Evolutionary conservation across 2,329 filamentous ascomycete species (phyloP).

Genomic region (Beauveria brongniartii): DNA sequence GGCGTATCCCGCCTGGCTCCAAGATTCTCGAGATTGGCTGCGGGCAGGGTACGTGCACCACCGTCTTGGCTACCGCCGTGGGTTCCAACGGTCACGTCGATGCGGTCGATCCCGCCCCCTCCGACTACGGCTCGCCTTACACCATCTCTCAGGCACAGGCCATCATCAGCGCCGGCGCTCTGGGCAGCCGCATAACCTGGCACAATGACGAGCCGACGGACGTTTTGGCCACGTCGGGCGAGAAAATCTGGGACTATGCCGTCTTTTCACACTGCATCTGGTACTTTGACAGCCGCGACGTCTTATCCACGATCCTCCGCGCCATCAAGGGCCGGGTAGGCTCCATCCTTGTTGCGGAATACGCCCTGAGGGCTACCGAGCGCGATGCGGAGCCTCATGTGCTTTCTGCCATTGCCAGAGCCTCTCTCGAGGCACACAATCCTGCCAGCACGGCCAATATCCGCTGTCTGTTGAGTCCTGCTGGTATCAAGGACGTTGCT

Average conservation of each 20-base stretch:
- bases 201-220: constrained; percentile 28
- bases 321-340: constrained; percentile 17
- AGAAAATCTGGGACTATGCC: constrained; percentile 31
- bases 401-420: constrained; percentile 39
- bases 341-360: constrained; percentile 20
- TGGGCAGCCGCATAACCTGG: constrained; percentile 37
- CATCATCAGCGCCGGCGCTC: constrained; percentile 29
- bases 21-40: constrained; percentile 50
- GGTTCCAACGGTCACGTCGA: constrained; percentile 36
- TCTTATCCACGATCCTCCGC: constrained; percentile 18
- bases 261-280: constrained; percentile 45
- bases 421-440: constrained; percentile 34
- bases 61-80: constrained; percentile 41
- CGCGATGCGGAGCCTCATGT: constrained; percentile 38
- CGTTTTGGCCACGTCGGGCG: constrained; percentile 23
- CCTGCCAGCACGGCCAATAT: constrained; percentile 35
- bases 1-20: constrained; percentile 29
- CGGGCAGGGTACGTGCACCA: constrained; percentile 51
- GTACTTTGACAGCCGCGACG: constrained; percentile 38
- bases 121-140: constrained; percentile 41
- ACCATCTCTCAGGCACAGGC: constrained; percentile 41
- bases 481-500: constrained; percentile 29
- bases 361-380: constrained; percentile 26
- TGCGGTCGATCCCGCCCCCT: constrained; percentile 43
- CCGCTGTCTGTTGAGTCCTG: constrained; percentile 35